Base-by-base conservation (phyloP, 2,329 filamentous ascomycete species). In the Penicillium polonicum region DNA sequence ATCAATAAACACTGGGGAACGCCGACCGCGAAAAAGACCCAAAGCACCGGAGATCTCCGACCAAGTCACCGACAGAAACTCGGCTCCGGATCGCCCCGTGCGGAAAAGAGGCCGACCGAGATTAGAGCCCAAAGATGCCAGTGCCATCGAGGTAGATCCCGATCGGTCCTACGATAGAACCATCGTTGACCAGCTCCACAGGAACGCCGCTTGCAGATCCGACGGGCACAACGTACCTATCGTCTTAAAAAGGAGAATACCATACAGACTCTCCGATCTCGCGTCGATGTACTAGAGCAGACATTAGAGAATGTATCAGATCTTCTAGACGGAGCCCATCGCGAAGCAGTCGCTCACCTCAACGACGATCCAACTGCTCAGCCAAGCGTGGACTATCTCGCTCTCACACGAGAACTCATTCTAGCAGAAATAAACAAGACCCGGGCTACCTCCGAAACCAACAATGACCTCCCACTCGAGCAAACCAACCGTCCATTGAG, bases 211-310 rank as follows among this genome's bases (percentile, higher is more conserved):
- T 93, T 90, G 5, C 92, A 96, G 71, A 94, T 96, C 62, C 87
- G 92, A 25, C 83, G 93, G 54, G 92, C 92, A 2, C 92, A 96
- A 72, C 82, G 91, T 63, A 91, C 91, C 0, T 96, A 96, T 70
- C 85, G 92, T 17, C 85, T 89, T 68, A 87, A 92, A 51, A 96
- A 96, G 74, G 92, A 96, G 70, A 88, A 83, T 23, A 89, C 89
- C 5, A 93, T 96, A 55, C 83, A 85, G 29, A 85, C 84, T 1
- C 80, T 96, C 12, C 88, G 91, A 69, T 82, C 84, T 53, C 83
- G 87, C 60, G 89, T 93, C 27, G 79, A 86, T 53, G 81, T 84
- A 25, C 82, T 95, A n/a, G 84, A 88, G 58, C 80, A 82, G 25
- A 64, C 60, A 2, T 48, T 70, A 45, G 55, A 60, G 44, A 61